Conservation (phyloP, 1,139 yeast species). For the Geotrichum fermentans region DNA sequence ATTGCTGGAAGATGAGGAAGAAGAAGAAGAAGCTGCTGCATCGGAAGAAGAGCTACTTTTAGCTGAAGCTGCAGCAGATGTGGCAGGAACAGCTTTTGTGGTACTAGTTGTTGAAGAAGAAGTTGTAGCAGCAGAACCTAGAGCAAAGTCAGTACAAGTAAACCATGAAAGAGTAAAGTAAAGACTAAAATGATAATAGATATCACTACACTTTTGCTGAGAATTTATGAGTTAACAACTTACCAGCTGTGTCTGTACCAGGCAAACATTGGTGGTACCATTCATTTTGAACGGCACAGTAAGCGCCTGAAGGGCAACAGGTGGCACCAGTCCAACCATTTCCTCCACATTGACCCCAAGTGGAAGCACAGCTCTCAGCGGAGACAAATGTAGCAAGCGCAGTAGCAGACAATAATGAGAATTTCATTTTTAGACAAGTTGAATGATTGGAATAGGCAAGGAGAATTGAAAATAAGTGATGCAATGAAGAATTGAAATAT, state of each 20-base stretch:
- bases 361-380: slow-evolving; percentile 5
- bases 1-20: not conserved
- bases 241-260: too few relatives aligned
- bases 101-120: not conserved
- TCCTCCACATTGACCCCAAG: slow-evolving; percentile 19
- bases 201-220: too few relatives aligned
- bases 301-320: slow-evolving; percentile 17
- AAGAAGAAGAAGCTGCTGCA: too few relatives aligned
- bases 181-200: too few relatives aligned
- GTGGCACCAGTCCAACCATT: slow-evolving; percentile 15
- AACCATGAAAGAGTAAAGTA: too few relatives aligned
- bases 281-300: slow-evolving; percentile 9
- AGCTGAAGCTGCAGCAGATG: not conserved
- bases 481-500: too few relatives aligned
- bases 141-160: not conserved
- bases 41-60: not conserved
- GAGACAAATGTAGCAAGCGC: not conserved
- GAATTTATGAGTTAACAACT: too few relatives aligned
- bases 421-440: too few relatives aligned
- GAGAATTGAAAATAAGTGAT: too few relatives aligned
- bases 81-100: not conserved
- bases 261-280: slow-evolving; percentile 19
- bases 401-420: too few relatives aligned
- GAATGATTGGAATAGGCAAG: too few relatives aligned
- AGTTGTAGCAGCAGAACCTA: not conserved